Base-by-base conservation (phyloP, 495 filamentous ascomycete species). In the Aspergillus diversus region DNA sequence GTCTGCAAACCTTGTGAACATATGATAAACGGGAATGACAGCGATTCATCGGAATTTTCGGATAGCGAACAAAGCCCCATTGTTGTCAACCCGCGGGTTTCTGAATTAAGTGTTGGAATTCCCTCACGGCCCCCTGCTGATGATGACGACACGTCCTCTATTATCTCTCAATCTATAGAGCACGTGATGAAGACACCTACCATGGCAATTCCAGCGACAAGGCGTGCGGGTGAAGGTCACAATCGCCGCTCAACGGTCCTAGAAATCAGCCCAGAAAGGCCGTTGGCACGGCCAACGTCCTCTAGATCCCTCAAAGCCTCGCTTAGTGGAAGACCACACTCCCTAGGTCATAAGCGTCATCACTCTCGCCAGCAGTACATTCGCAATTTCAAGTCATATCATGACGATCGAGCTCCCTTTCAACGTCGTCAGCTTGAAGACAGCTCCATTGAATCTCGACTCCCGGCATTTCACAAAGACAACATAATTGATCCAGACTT, bases 401-500 rank as follows among this genome's bases (percentile, higher is more conserved):
- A 81, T 80, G 89, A 81, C 74, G 91, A 97, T 55, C 84, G 91
- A 63, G 96, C 92, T 5, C 96, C 96, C 3, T 99, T 98, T 68
- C 93, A 97, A 63, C 88, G 89, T 52, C 86, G 88, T 39, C 79
- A 84, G 52, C 73, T 66, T 17, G 87, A 88, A 57, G 91, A 97
- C 53, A 77, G 86, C 33, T 75, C 78, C 16, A 82, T 80, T 54
- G 87, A 87, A 58, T 80, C 85, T n/a, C 84, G 86, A 13, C 81
- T 97, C 7, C 89, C 93, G 37, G 92, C 94, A 33, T 98, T 99
- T 67, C 96, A 98, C 69, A 92, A 92, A 66, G 96, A 99, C 71
- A 97, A 92, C 68, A 97, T 99, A 65, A 98, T 98, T 70, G 96
- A 99, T 69, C 94, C 96, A 4, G 96, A 98, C 68, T 80, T 98